Percentiles rank a stretch among this genome's conserved stretches.
phyloP scores from a whole-genome alignment of 108 stramenopile genomes.

The Cyclotella atomus region DNA sequence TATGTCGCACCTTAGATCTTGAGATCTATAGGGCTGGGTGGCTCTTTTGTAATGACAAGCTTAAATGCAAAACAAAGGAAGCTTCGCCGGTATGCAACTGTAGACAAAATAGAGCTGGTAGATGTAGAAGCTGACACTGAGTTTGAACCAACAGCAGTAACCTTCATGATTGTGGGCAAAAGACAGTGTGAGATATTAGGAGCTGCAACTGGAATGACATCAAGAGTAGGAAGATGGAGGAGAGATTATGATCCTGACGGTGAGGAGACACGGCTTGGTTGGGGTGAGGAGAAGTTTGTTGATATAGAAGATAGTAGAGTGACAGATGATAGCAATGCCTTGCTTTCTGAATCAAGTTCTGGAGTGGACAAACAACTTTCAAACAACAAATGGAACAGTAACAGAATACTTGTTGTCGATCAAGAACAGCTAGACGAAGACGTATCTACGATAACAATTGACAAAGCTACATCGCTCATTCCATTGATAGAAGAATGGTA shows the following conservation, averaged over 20 bases:
- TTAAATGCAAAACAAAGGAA: constrained; percentile 52
- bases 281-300: constrained; percentile 66
- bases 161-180: constrained; percentile 57
- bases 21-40: constrained; percentile 53
- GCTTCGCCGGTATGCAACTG: constrained; percentile 52
- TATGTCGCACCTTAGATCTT: constrained; percentile 42
- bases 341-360: not conserved
- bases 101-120: constrained; percentile 53
- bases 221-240: constrained; percentile 69
- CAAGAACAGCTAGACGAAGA: constrained; percentile 28
- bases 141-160: constrained; percentile 59
- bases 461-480: constrained; percentile 31
- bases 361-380: not conserved
- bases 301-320: constrained; percentile 17
- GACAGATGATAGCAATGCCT: not conserved
- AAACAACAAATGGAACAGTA: constrained; percentile 20
- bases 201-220: constrained; percentile 33
- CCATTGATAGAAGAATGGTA: constrained; percentile 58
- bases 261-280: constrained; percentile 65
- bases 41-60: constrained; percentile 64
- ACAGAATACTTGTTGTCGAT: constrained; percentile 22
- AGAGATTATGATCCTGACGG: constrained; percentile 70
- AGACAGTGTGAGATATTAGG: constrained; percentile 29
- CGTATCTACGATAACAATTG: constrained; percentile 8
- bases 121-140: constrained; percentile 43